phyloP scores from a whole-genome alignment of 2,329 filamentous ascomycete genomes.

The Neonectria neomacrospora region DNA sequence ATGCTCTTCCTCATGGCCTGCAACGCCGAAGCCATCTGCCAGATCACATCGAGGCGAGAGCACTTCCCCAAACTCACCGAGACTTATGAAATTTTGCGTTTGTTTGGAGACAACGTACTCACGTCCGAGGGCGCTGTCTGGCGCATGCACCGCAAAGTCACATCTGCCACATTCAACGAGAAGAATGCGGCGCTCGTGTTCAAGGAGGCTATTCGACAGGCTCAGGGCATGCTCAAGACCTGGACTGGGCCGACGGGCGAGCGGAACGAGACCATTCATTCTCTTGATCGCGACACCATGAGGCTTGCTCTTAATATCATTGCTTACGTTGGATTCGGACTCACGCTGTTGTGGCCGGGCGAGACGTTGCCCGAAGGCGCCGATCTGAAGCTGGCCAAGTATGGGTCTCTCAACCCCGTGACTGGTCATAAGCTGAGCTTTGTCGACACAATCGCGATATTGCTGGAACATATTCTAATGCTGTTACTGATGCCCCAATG shows the following conservation, averaged over 20 bases:
- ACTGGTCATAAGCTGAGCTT: conserved; percentile 73
- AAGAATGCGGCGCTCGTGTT: conserved; percentile 77
- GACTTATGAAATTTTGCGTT: conserved; percentile 50
- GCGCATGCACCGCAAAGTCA: conserved; percentile 79
- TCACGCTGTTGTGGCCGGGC: conserved; percentile 70
- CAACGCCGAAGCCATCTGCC: conserved; percentile 72
- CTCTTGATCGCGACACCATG: conserved; percentile 74
- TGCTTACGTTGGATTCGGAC: conserved; percentile 77
- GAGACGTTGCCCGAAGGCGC: conserved; percentile 59
- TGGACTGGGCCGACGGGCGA: conserved; percentile 59
- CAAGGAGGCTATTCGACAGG: conserved; percentile 70
- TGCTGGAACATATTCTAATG: conserved; percentile 72
- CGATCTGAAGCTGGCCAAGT: conserved; percentile 61
- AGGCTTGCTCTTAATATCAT: conserved; percentile 66
- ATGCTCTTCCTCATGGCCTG: conserved; percentile 65
- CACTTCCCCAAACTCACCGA: conserved; percentile 68
- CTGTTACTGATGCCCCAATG: conserved; percentile 69
- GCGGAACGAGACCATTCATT: conserved; percentile 58
- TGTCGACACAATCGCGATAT: conserved; percentile 67
- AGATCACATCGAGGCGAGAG: conserved; percentile 73
- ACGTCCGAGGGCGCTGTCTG: conserved; percentile 75
- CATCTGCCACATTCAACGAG: conserved; percentile 79
- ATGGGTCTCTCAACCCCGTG: conserved; percentile 57
- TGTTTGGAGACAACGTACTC: conserved; percentile 77
- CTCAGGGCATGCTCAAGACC: conserved; percentile 67